These are phyloP conservation scores for Polyplosphaeria fusca DNA, from an alignment of 495 filamentous ascomycete genomes.

Conservation along the genomic window DNA sequence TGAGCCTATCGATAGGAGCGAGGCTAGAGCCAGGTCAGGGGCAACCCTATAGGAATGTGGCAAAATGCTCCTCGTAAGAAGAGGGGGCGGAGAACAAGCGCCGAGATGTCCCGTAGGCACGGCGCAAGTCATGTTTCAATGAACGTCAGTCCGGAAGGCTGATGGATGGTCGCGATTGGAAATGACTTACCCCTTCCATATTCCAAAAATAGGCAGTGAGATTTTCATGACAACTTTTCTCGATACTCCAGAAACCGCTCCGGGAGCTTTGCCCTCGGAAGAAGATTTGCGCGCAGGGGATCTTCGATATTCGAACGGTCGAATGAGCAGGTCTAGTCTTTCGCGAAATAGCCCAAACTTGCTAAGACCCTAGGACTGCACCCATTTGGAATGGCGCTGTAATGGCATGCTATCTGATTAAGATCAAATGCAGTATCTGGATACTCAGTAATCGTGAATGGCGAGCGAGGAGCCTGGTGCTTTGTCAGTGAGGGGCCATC, in stretches of 20 bases:
- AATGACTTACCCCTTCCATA: background rate
- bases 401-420: too few relatives aligned
- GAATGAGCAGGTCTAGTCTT: background rate
- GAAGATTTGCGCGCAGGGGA: background rate
- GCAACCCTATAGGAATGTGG: background rate
- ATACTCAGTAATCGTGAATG: too few relatives aligned
- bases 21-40: background rate
- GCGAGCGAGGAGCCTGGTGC: too few relatives aligned
- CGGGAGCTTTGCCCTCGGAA: background rate
- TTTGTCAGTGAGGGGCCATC: too few relatives aligned
- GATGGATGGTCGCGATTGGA: conserved; percentile 10
- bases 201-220: too few relatives aligned
- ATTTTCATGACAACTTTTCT: background rate
- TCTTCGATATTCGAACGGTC: background rate
- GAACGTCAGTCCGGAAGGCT: background rate
- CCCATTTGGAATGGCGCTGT: too few relatives aligned
- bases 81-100: background rate
- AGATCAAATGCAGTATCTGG: too few relatives aligned
- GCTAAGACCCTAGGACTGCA: too few relatives aligned
- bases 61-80: background rate
- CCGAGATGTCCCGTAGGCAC: background rate
- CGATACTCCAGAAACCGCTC: background rate
- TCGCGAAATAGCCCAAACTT: too few relatives aligned
- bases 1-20: background rate
- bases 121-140: background rate